Base-by-base conservation (phyloP, 2,329 filamentous ascomycete genomes). In the Leptoxyphium fumago region DNA sequence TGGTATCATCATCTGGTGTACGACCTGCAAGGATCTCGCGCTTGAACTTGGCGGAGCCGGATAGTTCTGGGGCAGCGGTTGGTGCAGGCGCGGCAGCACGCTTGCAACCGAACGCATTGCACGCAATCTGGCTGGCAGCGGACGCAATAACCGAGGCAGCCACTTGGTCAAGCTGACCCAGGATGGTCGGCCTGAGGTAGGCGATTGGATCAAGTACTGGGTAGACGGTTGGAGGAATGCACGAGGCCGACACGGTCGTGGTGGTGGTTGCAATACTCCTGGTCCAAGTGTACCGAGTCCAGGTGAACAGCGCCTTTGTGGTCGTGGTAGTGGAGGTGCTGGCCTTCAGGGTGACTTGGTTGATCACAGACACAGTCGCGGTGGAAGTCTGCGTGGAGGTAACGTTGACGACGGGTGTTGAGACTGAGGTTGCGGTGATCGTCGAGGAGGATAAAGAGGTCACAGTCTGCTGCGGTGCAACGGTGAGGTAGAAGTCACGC, bases 401-500 rank as follows among this genome's bases (percentile, higher is more conserved):
- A 11, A 49, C 36, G 9, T 53, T 53, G 13, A 47, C 44, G 13
- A 60, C 48, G 1, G 58, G 57, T 15, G 50, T 58, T 11, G 47
- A 48, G 11, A 42, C 14, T 7, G 42, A 47, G 10, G 21, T 10
- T 14, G 51, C 38, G 2, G 56, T 60, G 17, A 51, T 34, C 7
- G 53, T 56, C 10, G 53, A 48, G 2, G 50, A 48, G 7, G 46
- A 43, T 26, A 26, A 3, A 26, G 21, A 26, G 6, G 59, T 64
- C 8, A 42, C 46, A 2, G 62, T 64, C 9, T 46, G 41, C 42
- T 62, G 61, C 8, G 58, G 53, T 9, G 60, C 64, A 39, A 65
- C 64, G 15, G 49, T 55, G 2, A 67, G 52, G 10, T 38, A 59
- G 51, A 56, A 61, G 55, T 67, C 64, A 54, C 67, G 59, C 50